Conservation (phyloP, 306 rosid species). For the Casuarina glauca region DNA sequence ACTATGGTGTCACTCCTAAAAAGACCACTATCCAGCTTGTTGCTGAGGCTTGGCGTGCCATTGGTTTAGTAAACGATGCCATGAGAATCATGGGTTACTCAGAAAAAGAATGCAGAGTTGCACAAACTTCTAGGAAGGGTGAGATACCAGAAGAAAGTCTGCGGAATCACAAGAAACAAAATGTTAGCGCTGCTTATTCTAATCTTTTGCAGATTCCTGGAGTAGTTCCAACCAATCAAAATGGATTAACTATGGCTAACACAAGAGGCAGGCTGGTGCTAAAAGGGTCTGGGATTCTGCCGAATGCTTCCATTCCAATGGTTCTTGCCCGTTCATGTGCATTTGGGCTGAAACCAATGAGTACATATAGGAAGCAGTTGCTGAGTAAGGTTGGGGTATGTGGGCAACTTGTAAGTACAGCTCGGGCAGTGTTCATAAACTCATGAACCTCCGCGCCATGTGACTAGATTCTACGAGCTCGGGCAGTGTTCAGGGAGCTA, state of each 20-base stretch:
- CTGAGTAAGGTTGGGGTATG: constrained; percentile 40
- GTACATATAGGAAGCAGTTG: constrained; percentile 45
- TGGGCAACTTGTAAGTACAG: constrained; percentile 46
- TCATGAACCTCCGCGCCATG: constrained; percentile 33
- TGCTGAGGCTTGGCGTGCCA: constrained; percentile 81
- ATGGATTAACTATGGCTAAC: constrained; percentile 43
- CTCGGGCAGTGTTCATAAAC: constrained; percentile 52
- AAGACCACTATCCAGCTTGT: constrained; percentile 67
- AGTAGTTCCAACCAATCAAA: constrained; percentile 40
- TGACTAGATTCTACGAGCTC: constrained; percentile 20
- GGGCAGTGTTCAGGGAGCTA: constrained; percentile 22
- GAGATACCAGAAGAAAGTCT: constrained; percentile 37
- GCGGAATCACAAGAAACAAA: constrained; percentile 47
- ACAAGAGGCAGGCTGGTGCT: constrained; percentile 54
- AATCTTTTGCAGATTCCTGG: constrained; percentile 47
- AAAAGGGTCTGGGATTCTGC: constrained; percentile 32
- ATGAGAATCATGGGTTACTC: constrained; percentile 46
- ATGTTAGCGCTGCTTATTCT: constrained; percentile 41
- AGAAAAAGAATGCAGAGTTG: constrained; percentile 39
- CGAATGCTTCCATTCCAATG: constrained; percentile 38
- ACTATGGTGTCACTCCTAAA: constrained; percentile 59
- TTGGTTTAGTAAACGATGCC: constrained; percentile 64
- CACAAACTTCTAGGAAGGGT: constrained; percentile 20
- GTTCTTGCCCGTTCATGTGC: constrained; percentile 33
- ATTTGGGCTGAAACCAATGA: constrained; percentile 44